These are phyloP conservation scores for Lophiotrema nucula DNA, from an alignment of 495 filamentous ascomycete genomes.

Conservation along the genomic window DNA sequence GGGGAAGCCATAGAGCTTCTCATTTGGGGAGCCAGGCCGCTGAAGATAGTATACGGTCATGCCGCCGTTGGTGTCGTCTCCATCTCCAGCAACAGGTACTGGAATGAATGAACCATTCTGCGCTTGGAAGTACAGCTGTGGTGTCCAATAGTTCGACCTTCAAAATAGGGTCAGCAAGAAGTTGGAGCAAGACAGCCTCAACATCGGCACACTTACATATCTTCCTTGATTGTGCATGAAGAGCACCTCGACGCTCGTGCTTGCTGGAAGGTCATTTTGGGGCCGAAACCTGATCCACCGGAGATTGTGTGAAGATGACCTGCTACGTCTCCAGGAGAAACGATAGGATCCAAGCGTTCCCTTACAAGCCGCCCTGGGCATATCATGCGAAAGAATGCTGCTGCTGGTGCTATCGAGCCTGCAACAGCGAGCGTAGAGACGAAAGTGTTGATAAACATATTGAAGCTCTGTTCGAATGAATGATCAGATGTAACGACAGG, in stretches of 20 bases:
- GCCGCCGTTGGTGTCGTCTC: constrained; percentile 43
- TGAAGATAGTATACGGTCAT: constrained; percentile 69
- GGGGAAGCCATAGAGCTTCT: constrained; percentile 65
- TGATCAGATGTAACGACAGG: background rate
- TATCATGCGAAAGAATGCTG: constrained; percentile 42
- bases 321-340: constrained; percentile 55
- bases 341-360: constrained; percentile 70
- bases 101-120: constrained; percentile 63
- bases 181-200: too few relatives aligned
- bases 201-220: too few relatives aligned
- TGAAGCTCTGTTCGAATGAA: background rate
- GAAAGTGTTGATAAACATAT: constrained; percentile 18
- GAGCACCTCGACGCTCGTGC: constrained; percentile 64
- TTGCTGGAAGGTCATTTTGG: constrained; percentile 58
- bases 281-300: constrained; percentile 70
- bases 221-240: constrained; percentile 61
- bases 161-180: too few relatives aligned
- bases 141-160: constrained; percentile 76
- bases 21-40: constrained; percentile 58
- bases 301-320: constrained; percentile 74
- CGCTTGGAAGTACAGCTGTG: constrained; percentile 64
- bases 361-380: constrained; percentile 47
- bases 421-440: constrained; percentile 24
- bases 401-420: constrained; percentile 27
- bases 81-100: constrained; percentile 64